phyloP scores from a whole-genome alignment of 805 yeast species.

The Saccharomycopsis oosterbeekiorum region DNA sequence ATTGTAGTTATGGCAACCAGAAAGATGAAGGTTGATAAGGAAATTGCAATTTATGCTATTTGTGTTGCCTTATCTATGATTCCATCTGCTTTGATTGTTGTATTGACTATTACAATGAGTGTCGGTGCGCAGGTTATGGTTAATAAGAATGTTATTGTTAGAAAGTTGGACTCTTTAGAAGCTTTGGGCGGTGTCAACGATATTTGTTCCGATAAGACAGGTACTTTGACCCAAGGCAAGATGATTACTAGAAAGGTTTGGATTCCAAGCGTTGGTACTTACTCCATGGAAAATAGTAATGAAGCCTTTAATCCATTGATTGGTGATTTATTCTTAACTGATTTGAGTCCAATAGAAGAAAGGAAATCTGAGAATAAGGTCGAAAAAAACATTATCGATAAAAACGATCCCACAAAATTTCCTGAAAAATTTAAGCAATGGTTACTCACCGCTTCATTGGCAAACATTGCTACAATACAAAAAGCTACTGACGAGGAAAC shows the following conservation, averaged over 20 bases:
- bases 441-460: constrained; percentile 61
- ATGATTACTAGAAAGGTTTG: constrained; percentile 66
- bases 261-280: constrained; percentile 56
- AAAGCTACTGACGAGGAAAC: constrained; percentile 35
- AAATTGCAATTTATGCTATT: constrained; percentile 82
- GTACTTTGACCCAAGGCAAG: constrained; percentile 71
- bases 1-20: constrained; percentile 83
- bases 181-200: constrained; percentile 73
- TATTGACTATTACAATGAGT: constrained; percentile 79
- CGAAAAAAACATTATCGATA: background rate
- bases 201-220: constrained; percentile 77
- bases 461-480: constrained; percentile 65
- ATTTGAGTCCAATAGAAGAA: background rate
- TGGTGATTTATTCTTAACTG: constrained; percentile 28
- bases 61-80: constrained; percentile 75
- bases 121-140: constrained; percentile 68
- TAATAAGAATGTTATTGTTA: constrained; percentile 58
- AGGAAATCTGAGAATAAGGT: background rate
- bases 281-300: constrained; percentile 41
- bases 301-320: constrained; percentile 56
- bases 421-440: constrained; percentile 34
- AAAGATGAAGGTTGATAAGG: constrained; percentile 58
- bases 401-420: background rate
- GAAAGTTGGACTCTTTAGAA: constrained; percentile 69
- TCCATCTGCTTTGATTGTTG: constrained; percentile 73